Evolutionary conservation across 192 early-diverging fungal species (phyloP).

Genomic region (Coemansia sp.): DNA sequence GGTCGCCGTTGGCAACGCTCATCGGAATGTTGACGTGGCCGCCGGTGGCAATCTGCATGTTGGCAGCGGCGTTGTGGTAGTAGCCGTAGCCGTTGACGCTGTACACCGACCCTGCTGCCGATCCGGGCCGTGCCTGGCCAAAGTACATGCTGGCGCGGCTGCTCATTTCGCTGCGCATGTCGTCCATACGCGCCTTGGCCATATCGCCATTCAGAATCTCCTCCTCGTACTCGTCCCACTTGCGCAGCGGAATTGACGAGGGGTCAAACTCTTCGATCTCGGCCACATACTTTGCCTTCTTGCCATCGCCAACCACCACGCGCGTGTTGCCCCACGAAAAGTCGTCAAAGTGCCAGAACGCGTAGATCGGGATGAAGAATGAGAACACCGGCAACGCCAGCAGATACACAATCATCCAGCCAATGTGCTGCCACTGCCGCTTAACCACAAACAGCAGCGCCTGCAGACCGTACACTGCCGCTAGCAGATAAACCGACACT

Average conservation of each 20-base stretch:
- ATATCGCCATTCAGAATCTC: slow-evolving; percentile 44
- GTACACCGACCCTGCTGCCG: slow-evolving; percentile 44
- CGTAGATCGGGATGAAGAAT: slow-evolving; percentile 84
- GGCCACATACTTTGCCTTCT: slow-evolving; percentile 57
- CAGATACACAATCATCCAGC: slow-evolving; percentile 98
- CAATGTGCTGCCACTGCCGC: slow-evolving; percentile 89
- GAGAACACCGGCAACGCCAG: slow-evolving; percentile 89
- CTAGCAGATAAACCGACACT: slow-evolving; percentile 82
- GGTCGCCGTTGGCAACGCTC: slow-evolving; percentile 35
- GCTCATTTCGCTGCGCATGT: slow-evolving; percentile 52
- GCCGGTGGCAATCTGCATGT: slow-evolving; percentile 36
- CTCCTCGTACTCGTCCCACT: slow-evolving; percentile 81
- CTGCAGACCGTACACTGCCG: slow-evolving; percentile 86
- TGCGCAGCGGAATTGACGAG: slow-evolving; percentile 69
- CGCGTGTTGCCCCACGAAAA: slow-evolving; percentile 99
- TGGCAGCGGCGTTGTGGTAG: slow-evolving; percentile 28
- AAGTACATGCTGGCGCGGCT: slow-evolving; percentile 55
- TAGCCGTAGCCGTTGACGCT: slow-evolving; percentile 45
- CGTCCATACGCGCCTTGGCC: slow-evolving; percentile 37
- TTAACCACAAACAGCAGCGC: slow-evolving; percentile 86
- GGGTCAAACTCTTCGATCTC: slow-evolving; percentile 77
- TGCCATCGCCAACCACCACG: slow-evolving; percentile 82
- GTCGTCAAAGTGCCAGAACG: slow-evolving; percentile 99
- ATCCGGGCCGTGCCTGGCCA: slow-evolving; percentile 41
- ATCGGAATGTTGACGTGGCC: slow-evolving; percentile 31